Base-by-base conservation (phyloP, 331 rosid genomes). In the Malus hybrid region DNA sequence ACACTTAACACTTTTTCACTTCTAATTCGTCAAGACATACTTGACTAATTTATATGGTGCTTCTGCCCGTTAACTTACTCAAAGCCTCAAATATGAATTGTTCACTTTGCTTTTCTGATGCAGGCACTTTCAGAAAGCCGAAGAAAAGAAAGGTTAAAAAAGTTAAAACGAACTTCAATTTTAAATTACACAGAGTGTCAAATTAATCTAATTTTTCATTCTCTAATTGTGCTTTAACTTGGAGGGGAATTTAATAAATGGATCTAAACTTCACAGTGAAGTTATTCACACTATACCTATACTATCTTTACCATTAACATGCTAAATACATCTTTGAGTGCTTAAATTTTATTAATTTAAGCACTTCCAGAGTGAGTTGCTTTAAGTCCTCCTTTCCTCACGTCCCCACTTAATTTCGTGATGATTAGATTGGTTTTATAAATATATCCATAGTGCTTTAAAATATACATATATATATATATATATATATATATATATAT, bases 351-450 rank as follows among this genome's bases (percentile, higher is more conserved):
- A 33, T 7, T 66, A 76, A 52, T 77, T 77, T 63, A 80, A 77
- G 85, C 78, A 85, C 69, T 86, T 85, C 77, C 67, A 76, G 80
- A 73, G 89, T 56, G 72, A 83, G 39, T 32, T 76, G 46, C 79
- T 85, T 78, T 71, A 61, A 67, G 70, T 74, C 71, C 79, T 65
- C 55, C 56, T 56, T 76, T 56, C 66, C 67, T 74, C 76, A 39
- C 20, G 76, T 65, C 61, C 86, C 90, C 96, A 90, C 93, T 85
- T 59, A 80, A 65, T 83, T 84, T 65, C 73, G 72, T 71, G 81
- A 87, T 87, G 90, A 84, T 91, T 85, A 73, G 89, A 81, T 77
- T 79, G 73, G 77, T 69, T 76, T 84, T 65, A 5, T 68, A 73
- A 81, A 82, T 67, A 74, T 82, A 70, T 46, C 78, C 76, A 44